phyloP scores from a whole-genome alignment of 371 early-diverging fungal genomes.

The Apophysomyces elegans region DNA sequence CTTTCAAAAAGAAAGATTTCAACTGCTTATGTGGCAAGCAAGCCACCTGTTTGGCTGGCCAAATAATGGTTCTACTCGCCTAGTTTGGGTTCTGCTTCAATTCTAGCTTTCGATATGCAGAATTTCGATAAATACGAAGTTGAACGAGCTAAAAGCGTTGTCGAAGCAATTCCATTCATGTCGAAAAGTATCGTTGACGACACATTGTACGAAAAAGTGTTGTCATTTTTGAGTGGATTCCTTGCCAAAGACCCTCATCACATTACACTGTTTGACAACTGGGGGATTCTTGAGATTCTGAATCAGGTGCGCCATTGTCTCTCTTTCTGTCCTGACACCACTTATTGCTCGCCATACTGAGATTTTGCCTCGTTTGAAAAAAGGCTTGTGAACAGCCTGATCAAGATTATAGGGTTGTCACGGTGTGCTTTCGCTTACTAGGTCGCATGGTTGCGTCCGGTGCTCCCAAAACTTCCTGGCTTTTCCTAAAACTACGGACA shows the following conservation, averaged over 20 bases:
- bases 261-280: conserved; percentile 15
- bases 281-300: conserved; percentile 27
- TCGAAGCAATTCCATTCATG: conserved; percentile 43
- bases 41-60: no score
- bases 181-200: conserved; percentile 51
- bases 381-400: conserved; percentile 33
- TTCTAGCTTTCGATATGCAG: neutral
- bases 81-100: no score
- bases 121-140: conserved; percentile 20
- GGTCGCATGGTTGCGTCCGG: conserved; percentile 32
- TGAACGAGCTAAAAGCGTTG: conserved; percentile 31
- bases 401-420: conserved; percentile 46
- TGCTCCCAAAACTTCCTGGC: conserved; percentile 3
- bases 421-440: conserved; percentile 42
- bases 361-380: neutral
- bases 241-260: conserved; percentile 16
- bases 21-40: no score
- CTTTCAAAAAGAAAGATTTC: no score
- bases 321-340: neutral
- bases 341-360: conserved; percentile 2
- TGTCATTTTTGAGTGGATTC: conserved; percentile 32
- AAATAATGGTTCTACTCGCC: no score
- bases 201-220: conserved; percentile 51
- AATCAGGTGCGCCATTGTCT: conserved; percentile 20
- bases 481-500: conserved; percentile 16